Evolutionary conservation across 768 basidiomycete species (phyloP), one percentile per base, ranked within the genome.

Genomic region (Calocera cornea): DNA sequence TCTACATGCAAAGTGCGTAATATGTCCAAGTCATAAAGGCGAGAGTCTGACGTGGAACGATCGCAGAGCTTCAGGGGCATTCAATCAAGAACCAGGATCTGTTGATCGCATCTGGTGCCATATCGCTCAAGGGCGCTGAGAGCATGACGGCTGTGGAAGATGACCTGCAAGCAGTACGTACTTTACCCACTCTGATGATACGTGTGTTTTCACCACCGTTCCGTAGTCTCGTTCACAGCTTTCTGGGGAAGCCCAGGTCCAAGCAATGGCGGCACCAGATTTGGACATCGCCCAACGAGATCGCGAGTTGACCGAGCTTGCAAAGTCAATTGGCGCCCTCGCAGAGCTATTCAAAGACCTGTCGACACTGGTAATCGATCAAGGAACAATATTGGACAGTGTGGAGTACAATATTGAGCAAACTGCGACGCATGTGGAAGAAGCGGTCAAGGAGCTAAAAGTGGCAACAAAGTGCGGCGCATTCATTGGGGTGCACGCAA

Each of bases 401-500:
- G 84, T 98, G 67, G 97, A 99, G 77, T 99, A 92, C 78, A 99
- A 99, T 75, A 90, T 99, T 65, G 93, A 97, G 76, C 88, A 90
- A 76, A 91, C 95, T 2, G 88, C 88, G 19, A 83, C 84, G 34
- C 85, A 92, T 65, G 82, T 95, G 75, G 77, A 86, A 66, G 90
- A 90, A 50, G 92, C 94, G 24, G 93, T 89, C 40, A 84, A 85
- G 72, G 93, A 97, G 71, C 80, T 99, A 64, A 80, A 87, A 67
- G 80, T 85, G 16, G 97, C 97, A 2, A 90, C 89, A 66, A 81
- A 81, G 92, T 92, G 74, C 68, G 87, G 24, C 11, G 31, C 7
- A 27, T 60, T 19, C 31, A 17, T 19, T 47, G 5, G 27, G 17
- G 2, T 29, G 12, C 40, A 22, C 11, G 16, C n/a, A 41, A 49